Evolutionary conservation across 2,329 filamentous ascomycete species (phyloP), one percentile per base, ranked within the genome.

Genomic region (Pseudocercospora pini-densiflorae): DNA sequence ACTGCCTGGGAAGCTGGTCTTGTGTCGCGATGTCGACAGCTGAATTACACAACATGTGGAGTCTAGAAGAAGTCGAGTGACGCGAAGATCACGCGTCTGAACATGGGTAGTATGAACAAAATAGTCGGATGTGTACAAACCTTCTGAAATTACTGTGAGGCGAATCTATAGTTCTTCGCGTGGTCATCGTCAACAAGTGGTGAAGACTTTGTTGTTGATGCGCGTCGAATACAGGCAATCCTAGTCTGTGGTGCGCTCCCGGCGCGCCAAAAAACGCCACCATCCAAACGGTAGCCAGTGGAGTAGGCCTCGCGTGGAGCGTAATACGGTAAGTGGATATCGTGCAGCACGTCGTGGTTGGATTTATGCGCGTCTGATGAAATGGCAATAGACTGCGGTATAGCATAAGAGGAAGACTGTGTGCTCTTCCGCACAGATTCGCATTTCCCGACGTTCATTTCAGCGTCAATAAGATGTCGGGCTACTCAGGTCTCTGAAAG

Each of bases 101-200:
- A 43, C 59, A 61, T 40, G 62, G 65, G 54, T 60, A 64, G 57
- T 61, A 40, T 24, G 29, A 49, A 47, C 24, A 63, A 59, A 59
- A 47, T 23, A 63, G 60, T 23, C 55, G 59, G 53, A 21, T 23
- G 64, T 36, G 14, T 29, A 65, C 53, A 53, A 69, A 64, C 36
- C 67, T 65, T 61, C 61, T 51, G 67, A 65, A 59, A 67, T 67
- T 65, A 53, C 47, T 45, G 49, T 61, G 54, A 54, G 24, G 24
- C 53, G 40, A 23, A 24, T 54, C 5, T 54, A n/a, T 54, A 24
- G 9, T 31, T 16, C 51, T 24, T 54, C 23, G 51, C 24, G 51
- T 31, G 21, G 23, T 7, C 51, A 14, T 27, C 23, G 51, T 54
- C 51, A 54, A 54, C 51, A 54, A 54, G 21, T 54, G 51, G 51